Evolutionary conservation across 2,329 filamentous ascomycete genomes (phyloP).

Genomic region (Xylaria sp.): DNA sequence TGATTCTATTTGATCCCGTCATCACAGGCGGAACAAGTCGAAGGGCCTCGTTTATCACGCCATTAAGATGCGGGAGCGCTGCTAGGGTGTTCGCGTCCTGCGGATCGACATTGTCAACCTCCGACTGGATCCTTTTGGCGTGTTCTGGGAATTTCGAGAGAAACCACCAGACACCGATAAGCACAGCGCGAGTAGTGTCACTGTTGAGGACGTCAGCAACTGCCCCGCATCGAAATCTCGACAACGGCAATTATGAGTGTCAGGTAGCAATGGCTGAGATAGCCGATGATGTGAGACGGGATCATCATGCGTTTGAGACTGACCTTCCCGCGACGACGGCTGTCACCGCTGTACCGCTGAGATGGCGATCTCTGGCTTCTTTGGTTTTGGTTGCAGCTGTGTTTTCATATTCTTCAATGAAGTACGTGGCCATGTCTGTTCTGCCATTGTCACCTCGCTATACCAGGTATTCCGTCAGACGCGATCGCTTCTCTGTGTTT

Average conservation of each 20-base stretch:
- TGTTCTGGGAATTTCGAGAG: constrained; percentile 37
- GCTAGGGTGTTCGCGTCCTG: constrained; percentile 30
- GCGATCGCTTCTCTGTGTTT: background rate
- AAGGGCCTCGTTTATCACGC: constrained; percentile 36
- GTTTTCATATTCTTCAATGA: constrained; percentile 39
- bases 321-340: constrained; percentile 43
- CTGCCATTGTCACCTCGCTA: constrained; percentile 36
- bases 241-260: background rate
- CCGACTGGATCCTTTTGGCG: constrained; percentile 31
- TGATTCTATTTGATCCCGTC: constrained; percentile 35
- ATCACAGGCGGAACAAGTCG: constrained; percentile 37
- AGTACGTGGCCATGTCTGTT: constrained; percentile 36
- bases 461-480: constrained; percentile 9
- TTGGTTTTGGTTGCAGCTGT: constrained; percentile 25
- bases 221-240: background rate
- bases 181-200: constrained; percentile 38
- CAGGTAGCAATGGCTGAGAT: background rate
- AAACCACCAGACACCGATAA: constrained; percentile 38
- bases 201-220: constrained; percentile 20
- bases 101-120: constrained; percentile 29
- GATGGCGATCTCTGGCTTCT: constrained; percentile 33
- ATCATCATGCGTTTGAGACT: constrained; percentile 14
- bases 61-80: constrained; percentile 38
- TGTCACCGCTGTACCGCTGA: constrained; percentile 38
- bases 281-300: background rate